Base-by-base conservation (phyloP, 371 early-diverging fungal genomes). In the Mucor saturninus region DNA sequence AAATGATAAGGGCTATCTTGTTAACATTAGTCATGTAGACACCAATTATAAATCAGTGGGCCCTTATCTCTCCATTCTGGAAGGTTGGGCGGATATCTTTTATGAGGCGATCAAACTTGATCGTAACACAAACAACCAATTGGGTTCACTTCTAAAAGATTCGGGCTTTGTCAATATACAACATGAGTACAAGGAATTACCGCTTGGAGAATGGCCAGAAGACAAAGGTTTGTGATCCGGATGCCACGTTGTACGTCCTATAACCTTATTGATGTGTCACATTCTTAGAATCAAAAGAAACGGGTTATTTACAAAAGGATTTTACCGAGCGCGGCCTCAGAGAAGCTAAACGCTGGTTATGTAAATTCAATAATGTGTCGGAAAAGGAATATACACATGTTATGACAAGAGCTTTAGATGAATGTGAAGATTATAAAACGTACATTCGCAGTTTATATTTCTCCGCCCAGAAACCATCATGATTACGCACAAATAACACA, bases 161-260 rank as follows among this genome's bases (percentile, higher is more conserved):
- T 31, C 64, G 5, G 68, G 68, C 3, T 67, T 50, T 31, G 42
- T 21, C 4, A 42, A 58, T 31, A 39, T 67, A 4, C 37, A 58
- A 13, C 15, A 57, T 43, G 40, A 55, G 11, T n/a, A 21, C 5
- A 53, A 58, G 14, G 42, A 60, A 26, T 28, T 71, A 26, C 72
- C 72, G 1, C 38, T 71, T n/a, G 72, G 72, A 54, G 72, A 71
- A 58, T 71, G 72, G 72, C 46, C 67, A 14, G 28, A 40, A 8
- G 45, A 53, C 0, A 45, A 59, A 64, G 61, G 72, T 67, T 64
- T 59, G 26, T n/a, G 8, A 13, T 11, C 9, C 10, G 8, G 5
- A 14, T 43, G 43, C 15, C 43, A 14, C 43, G 15, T 43, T 43
- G 15, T 15, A 15, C 48, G 2, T 15, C 26, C 9, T 48, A 26